Percentiles rank a stretch among this genome's conserved stretches.
Evolutionary conservation across 331 rosid genomes (phyloP).

Genomic region (Pyracantha coccinea): DNA sequence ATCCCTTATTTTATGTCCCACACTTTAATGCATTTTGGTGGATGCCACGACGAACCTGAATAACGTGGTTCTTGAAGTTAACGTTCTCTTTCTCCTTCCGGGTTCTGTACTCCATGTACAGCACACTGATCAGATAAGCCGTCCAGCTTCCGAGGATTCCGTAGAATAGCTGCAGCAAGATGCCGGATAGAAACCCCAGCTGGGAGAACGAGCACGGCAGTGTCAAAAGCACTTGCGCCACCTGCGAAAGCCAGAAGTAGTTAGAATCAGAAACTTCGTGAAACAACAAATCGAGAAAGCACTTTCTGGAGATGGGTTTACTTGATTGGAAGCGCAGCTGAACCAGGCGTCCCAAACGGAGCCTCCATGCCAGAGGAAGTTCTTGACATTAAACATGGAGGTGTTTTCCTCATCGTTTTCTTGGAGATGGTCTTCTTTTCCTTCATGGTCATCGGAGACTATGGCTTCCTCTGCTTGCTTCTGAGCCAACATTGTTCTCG

Average conservation of each 20-base stretch:
- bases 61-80: slow-evolving; percentile 88
- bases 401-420: slow-evolving; percentile 24
- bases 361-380: slow-evolving; percentile 90
- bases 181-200: slow-evolving; percentile 82
- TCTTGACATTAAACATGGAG: slow-evolving; percentile 48
- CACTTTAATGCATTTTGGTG: background rate
- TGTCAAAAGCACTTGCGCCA: slow-evolving; percentile 88
- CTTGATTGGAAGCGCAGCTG: slow-evolving; percentile 98
- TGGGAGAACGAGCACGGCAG: slow-evolving; percentile 94
- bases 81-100: slow-evolving; percentile 90
- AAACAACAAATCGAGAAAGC: background rate
- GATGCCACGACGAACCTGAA: slow-evolving; percentile 46
- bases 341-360: slow-evolving; percentile 99
- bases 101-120: slow-evolving; percentile 70
- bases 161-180: slow-evolving; percentile 75
- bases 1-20: background rate
- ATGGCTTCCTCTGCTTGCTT: slow-evolving; percentile 91
- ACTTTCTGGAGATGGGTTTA: slow-evolving; percentile 3
- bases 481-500: slow-evolving; percentile 60
- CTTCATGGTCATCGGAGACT: slow-evolving; percentile 45
- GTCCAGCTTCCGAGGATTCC: slow-evolving; percentile 97
- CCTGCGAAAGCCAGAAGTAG: slow-evolving; percentile 31
- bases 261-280: too few species aligned
- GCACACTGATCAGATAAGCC: slow-evolving; percentile 89
- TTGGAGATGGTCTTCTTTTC: slow-evolving; percentile 18